Evolutionary conservation across 2,329 filamentous ascomycete species (phyloP).

Genomic region (Penicillium sp.): DNA sequence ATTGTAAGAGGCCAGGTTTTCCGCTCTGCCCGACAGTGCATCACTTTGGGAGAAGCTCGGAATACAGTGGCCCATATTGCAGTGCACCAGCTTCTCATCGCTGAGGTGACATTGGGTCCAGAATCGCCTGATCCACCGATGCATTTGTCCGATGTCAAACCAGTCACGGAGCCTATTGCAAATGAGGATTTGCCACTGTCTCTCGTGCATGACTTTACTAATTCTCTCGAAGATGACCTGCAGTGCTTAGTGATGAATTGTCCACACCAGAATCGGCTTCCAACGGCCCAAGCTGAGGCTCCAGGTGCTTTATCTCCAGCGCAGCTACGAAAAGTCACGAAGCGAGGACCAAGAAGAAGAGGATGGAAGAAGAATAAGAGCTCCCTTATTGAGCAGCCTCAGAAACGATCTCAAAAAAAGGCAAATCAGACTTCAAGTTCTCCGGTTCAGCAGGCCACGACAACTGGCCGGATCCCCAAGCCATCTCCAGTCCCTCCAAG

Average conservation of each 20-base stretch:
- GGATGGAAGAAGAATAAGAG: background rate
- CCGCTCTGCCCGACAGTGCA: conserved; percentile 20
- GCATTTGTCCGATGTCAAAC: background rate
- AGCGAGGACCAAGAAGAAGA: background rate
- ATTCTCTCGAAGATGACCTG: background rate
- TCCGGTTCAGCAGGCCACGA: background rate
- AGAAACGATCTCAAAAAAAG: background rate
- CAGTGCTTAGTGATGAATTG: background rate
- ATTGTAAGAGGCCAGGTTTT: conserved; percentile 14
- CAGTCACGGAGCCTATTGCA: background rate
- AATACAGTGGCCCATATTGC: conserved; percentile 30
- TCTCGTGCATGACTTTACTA: background rate
- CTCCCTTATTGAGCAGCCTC: background rate
- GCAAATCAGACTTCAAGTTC: background rate
- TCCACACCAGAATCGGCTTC: no score
- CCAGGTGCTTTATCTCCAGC: background rate
- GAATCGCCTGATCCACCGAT: background rate
- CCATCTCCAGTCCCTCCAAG: background rate
- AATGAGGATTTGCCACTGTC: background rate
- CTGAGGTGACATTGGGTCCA: background rate
- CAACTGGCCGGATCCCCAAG: no score
- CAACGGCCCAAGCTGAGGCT: no score
- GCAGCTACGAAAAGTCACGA: background rate
- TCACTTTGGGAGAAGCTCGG: conserved; percentile 23
- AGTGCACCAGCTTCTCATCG: conserved; percentile 24